A percentile compares a stretch with the other conserved stretches of the same genome.
Conservation (phyloP, 2,329 filamentous ascomycete species). For the Didymella arachidicola region DNA sequence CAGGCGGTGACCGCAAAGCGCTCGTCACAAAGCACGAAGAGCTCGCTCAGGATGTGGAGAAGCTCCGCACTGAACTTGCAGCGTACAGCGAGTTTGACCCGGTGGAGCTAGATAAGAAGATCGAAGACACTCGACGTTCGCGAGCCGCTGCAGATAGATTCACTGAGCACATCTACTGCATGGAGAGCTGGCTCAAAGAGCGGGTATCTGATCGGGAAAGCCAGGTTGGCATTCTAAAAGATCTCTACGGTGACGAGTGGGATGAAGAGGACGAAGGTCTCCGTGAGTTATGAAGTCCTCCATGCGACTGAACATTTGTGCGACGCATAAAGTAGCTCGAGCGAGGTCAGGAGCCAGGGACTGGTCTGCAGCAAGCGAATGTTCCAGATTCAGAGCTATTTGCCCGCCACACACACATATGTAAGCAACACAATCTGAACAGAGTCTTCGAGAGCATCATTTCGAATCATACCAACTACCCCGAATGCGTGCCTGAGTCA, state of each 20-base stretch:
- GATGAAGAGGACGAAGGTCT: conserved; percentile 62
- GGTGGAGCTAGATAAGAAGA: conserved; percentile 54
- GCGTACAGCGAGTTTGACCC: conserved; percentile 58
- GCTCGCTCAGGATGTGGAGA: conserved; percentile 49
- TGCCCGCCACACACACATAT: neutral
- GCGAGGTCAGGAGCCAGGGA: neutral
- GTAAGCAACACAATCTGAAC: conserved; percentile 1
- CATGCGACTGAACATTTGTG: neutral
- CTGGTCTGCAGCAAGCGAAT: neutral
- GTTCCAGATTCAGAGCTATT: conserved; percentile 3
- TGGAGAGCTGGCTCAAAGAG: conserved; percentile 56
- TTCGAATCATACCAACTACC: conserved; percentile 36
- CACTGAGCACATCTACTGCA: conserved; percentile 56
- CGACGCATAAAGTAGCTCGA: conserved; percentile 4
- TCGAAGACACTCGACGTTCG: conserved; percentile 38
- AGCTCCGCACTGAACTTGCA: conserved; percentile 53
- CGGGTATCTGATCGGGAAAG: conserved; percentile 53
- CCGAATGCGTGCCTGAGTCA: conserved; percentile 34
- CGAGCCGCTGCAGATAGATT: conserved; percentile 46
- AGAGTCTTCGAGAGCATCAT: conserved; percentile 22
- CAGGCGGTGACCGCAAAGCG: conserved; percentile 49
- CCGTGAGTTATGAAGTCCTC: conserved; percentile 45
- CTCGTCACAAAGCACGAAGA: conserved; percentile 47
- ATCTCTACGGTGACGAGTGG: conserved; percentile 63
- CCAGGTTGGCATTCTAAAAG: conserved; percentile 54